phyloP scores from a whole-genome alignment of 2,329 filamentous ascomycete species.

The Balansia obtecta region DNA sequence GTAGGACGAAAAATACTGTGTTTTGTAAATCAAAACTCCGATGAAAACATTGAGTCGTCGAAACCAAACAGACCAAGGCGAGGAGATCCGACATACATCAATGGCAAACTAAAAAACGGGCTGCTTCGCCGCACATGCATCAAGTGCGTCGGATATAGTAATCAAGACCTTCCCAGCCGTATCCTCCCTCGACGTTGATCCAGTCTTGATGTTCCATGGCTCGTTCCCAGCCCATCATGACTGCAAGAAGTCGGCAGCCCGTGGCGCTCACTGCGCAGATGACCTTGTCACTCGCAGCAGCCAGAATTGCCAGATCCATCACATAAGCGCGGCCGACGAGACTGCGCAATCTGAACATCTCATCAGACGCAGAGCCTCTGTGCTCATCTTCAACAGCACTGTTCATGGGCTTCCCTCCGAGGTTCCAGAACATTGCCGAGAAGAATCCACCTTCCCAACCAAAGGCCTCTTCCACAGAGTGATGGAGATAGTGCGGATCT shows the following conservation, averaged over 20 bases:
- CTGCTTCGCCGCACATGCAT: neutral
- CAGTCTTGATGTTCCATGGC: slow-evolving; percentile 49
- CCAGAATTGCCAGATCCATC: slow-evolving; percentile 66
- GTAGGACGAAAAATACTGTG: no score
- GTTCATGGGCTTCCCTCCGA: slow-evolving; percentile 41
- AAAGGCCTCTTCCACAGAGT: slow-evolving; percentile 62
- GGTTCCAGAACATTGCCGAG: slow-evolving; percentile 65
- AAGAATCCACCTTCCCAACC: slow-evolving; percentile 89
- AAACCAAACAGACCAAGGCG: no score
- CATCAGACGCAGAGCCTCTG: slow-evolving; percentile 26
- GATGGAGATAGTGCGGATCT: slow-evolving; percentile 40
- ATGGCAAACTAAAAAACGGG: neutral
- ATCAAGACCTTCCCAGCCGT: slow-evolving; percentile 43
- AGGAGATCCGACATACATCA: neutral
- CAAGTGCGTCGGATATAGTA: slow-evolving; percentile 14
- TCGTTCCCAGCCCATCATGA: slow-evolving; percentile 79
- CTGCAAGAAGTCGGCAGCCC: slow-evolving; percentile 62
- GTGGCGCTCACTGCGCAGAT: slow-evolving; percentile 66
- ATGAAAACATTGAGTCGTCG: neutral
- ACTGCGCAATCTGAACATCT: slow-evolving; percentile 56
- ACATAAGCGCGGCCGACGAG: slow-evolving; percentile 71
- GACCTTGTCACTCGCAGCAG: slow-evolving; percentile 53
- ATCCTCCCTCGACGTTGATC: slow-evolving; percentile 68
- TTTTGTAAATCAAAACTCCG: neutral
- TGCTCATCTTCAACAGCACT: slow-evolving; percentile 20